A percentile compares a stretch with the other conserved stretches of the same genome.
phyloP scores from a whole-genome alignment of 495 filamentous ascomycete species.

The Penicillium ochrochloron region DNA sequence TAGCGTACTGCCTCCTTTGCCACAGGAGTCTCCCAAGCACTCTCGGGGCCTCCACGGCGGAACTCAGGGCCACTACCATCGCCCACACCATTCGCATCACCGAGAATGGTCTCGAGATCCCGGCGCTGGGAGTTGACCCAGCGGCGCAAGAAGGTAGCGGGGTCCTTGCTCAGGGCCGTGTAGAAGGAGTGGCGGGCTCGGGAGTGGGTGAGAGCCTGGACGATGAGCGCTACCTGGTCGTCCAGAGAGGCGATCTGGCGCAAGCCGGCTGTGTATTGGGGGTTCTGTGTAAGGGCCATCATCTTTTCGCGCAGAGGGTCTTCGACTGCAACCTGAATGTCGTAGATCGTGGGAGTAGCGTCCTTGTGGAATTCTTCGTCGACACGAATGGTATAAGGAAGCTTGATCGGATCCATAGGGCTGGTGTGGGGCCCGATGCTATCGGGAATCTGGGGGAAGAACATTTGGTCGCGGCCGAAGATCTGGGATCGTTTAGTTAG shows the following conservation, averaged over 20 bases:
- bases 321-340: constrained; percentile 82
- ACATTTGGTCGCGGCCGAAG: constrained; percentile 76
- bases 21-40: constrained; percentile 58
- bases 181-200: constrained; percentile 89
- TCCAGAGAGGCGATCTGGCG: constrained; percentile 74
- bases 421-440: constrained; percentile 72
- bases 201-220: constrained; percentile 76
- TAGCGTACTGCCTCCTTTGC: constrained; percentile 54
- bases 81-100: constrained; percentile 76
- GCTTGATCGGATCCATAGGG: constrained; percentile 78
- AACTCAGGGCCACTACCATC: constrained; percentile 63
- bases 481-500: constrained; percentile 54
- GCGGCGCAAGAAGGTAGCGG: constrained; percentile 75
- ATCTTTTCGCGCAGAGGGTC: constrained; percentile 77
- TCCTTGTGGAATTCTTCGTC: constrained; percentile 78
- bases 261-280: constrained; percentile 60
- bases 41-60: constrained; percentile 55
- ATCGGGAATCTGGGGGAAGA: constrained; percentile 87
- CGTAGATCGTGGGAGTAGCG: constrained; percentile 76
- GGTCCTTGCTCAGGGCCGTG: constrained; percentile 73
- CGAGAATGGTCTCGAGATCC: constrained; percentile 87
- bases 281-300: constrained; percentile 58
- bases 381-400: constrained; percentile 92
- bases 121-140: constrained; percentile 89
- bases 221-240: constrained; percentile 77